Percentiles rank a stretch among this genome's conserved stretches.
These are phyloP conservation scores for Cutaneotrichosporon daszewskae DNA, from an alignment of 1,284 basidiomycete species.

Conservation along the genomic window DNA sequence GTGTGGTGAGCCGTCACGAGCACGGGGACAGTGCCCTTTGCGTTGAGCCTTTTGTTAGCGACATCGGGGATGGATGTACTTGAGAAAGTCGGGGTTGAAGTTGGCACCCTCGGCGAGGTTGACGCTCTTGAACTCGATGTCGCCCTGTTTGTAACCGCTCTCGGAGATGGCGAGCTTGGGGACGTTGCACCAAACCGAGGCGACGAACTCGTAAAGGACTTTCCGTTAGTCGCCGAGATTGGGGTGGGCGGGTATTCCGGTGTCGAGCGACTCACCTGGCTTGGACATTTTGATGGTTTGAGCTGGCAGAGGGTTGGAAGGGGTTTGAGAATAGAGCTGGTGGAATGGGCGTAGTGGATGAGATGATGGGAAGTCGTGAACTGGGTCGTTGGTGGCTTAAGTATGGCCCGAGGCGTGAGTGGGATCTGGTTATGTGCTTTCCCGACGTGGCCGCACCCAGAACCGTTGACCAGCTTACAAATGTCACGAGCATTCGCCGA, in stretches of 20 bases:
- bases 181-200: conserved; percentile 39
- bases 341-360: too few relatives aligned
- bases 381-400: too few relatives aligned
- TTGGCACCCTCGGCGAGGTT: conserved; percentile 54
- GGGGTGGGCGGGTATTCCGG: too few relatives aligned
- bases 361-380: too few relatives aligned
- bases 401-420: too few relatives aligned
- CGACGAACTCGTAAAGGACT: conserved; percentile 38
- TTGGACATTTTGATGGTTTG: conserved; percentile 5
- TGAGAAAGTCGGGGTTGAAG: conserved; percentile 57
- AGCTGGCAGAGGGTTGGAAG: too few relatives aligned
- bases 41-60: conserved; percentile 50
- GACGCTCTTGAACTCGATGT: conserved; percentile 29
- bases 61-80: too few relatives aligned
- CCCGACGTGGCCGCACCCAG: too few relatives aligned
- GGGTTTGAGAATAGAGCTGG: too few relatives aligned
- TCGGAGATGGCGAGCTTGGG: conserved; percentile 42
- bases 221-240: neutral
- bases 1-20: conserved; percentile 46
- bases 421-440: too few relatives aligned
- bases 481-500: too few relatives aligned
- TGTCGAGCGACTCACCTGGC: conserved; percentile 1
- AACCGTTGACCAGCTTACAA: too few relatives aligned
- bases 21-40: conserved; percentile 56
- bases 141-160: conserved; percentile 31